Evolutionary conservation across 352 stramenopile genomes (phyloP), one percentile per base, ranked within the genome.

Genomic region (Aphanomyces euteiches): DNA sequence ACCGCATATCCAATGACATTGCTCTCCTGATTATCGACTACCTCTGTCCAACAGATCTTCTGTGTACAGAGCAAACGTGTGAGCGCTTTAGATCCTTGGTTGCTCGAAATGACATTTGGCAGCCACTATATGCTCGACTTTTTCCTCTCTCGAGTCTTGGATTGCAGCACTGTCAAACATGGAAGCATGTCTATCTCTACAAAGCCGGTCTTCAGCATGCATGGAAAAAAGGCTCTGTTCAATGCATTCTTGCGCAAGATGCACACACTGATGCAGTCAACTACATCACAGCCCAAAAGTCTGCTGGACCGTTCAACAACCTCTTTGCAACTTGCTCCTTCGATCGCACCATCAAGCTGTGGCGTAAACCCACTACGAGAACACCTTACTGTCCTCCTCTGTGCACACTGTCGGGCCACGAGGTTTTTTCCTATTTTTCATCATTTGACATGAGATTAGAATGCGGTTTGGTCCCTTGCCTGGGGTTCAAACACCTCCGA

Each of bases 381-480:
- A 15, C 19, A 28, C 41, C 4, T 5, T 17, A 39, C 3, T 21
- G 15, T 21, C 10, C 39, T 10, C 12, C 59, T 13, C 43, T 67
- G 0, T 41, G 7, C 4, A 56, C 43, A 19, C 37, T 67, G 39
- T 17, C 59, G 10, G 59, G 59, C 28, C 59, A 67, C 41, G 41
- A 67, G 59, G 59, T 66, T 3, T 37, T 36, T 7, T 37, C 34
- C 5, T 61, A 3, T 17, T 6, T 38, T 17, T 12, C 0, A 41
- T 61, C 34, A 21, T 38, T 41, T 5, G 13, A 13, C n/a, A 5
- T n/a, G 56, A 3, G 28, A 28, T 13, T 67, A 91, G 60, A 82
- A 96, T 47, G 96, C 96, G 21, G 88, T 99, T 8, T 98, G 96
- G 53, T 93, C 96, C 63, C 85, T 97, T 8, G 81, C 88, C 21